A percentile compares a stretch with the other conserved stretches of the same genome.
These are phyloP conservation scores for Ascochyta fabae DNA, from an alignment of 2,329 filamentous ascomycete species.

Conservation along the genomic window DNA sequence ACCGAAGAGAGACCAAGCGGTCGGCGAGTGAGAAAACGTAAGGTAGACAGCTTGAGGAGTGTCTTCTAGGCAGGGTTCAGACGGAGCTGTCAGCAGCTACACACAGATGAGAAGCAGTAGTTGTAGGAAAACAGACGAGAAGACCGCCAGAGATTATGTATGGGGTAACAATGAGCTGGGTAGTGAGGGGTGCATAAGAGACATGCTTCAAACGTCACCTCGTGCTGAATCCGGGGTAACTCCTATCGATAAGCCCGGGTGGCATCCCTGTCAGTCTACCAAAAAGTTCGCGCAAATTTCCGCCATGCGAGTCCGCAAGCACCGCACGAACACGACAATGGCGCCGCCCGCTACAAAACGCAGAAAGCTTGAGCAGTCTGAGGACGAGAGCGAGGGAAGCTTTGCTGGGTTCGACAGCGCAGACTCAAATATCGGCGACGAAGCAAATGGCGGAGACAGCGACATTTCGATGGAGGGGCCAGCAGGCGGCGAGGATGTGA, in stretches of 20 bases:
- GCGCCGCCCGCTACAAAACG: constrained; percentile 51
- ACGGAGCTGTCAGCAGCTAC: constrained; percentile 23
- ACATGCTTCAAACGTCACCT: constrained; percentile 15
- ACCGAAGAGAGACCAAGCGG: constrained; percentile 11
- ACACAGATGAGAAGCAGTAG: constrained; percentile 13
- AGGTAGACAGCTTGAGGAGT: constrained; percentile 20
- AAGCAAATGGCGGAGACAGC: constrained; percentile 17
- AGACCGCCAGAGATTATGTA: background rate
- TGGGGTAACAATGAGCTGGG: background rate
- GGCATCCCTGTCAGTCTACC: constrained; percentile 7
- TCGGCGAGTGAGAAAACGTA: constrained; percentile 28
- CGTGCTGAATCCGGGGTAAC: constrained; percentile 7
- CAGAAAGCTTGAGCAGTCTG: constrained; percentile 55
- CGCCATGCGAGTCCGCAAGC: constrained; percentile 15
- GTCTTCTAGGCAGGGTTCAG: constrained; percentile 1
- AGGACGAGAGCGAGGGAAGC: constrained; percentile 37
- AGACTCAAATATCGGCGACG: constrained; percentile 21
- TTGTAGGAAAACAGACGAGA: background rate
- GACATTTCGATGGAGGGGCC: constrained; percentile 27
- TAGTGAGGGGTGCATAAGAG: constrained; percentile 17
- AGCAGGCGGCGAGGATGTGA: constrained; percentile 16
- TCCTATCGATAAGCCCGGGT: constrained; percentile 31
- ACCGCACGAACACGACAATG: constrained; percentile 33
- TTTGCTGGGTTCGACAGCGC: constrained; percentile 32
- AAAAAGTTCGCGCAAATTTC: constrained; percentile 33